Base-by-base conservation (phyloP, 2,329 filamentous ascomycete species). In the Nectriaceae sp. region DNA sequence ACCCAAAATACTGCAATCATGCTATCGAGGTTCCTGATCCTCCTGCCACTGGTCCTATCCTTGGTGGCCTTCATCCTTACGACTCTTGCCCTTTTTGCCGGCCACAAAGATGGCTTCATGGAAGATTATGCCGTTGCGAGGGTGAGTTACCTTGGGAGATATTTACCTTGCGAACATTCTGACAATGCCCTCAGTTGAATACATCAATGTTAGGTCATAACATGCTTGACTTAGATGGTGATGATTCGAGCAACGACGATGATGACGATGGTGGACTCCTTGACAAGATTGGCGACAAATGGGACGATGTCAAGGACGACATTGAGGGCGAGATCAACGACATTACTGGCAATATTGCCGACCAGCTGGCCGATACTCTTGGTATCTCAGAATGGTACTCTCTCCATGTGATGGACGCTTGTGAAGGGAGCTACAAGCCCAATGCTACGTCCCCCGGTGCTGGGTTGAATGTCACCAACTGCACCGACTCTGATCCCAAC, bases 321-420 rank as follows among this genome's bases (percentile, higher is more conserved):
- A 63, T 69, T 49, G 65, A 65, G 41, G 68, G 70, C 36, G 61
- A 67, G 38, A 49, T 76, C 50, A 72, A 73, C 54, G 64, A 73
- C 24, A 58, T 76, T 26, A 64, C 66, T 4, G 68, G 71, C 46
- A 65, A 72, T 6, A 52, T 73, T 33, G 70, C 70, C 31, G 74
- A 72, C 47, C 55, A 72, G 44, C 42, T 77, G 39, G 65, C 70
- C 41, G 65, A 70, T 11, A 65, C 69, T n/a, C 63, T 79, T 21
- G 75, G 76, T 20, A 71, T 79, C 46, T 69, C 71, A 1, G 67
- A 79, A 50, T 79, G 76, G 76, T 79, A 79, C 56, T 78, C 75
- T 15, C 51, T 79, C 22, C 76, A 79, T 53, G 55, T 79, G 56
- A 74, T 76, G 73, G 68, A 70, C 33, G 62, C 67, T 4, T 79